Evolutionary conservation across 768 basidiomycete species (phyloP).

Genomic region (Pisolithus marmoratus): DNA sequence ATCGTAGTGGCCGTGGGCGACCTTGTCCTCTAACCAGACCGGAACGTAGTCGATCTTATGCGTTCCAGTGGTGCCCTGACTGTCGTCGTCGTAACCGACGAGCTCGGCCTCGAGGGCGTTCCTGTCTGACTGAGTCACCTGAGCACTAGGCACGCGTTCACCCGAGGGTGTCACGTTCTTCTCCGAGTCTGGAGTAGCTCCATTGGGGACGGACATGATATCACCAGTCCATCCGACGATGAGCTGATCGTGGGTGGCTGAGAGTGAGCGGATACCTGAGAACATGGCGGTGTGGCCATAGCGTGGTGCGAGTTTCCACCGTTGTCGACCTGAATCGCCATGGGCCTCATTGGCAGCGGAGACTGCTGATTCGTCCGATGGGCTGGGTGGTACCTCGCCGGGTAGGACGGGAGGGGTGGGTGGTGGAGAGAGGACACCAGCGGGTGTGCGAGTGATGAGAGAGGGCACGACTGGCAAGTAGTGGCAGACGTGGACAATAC

Average conservation of each 20-base stretch:
- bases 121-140: conserved; percentile 58
- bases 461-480: conserved; percentile 78
- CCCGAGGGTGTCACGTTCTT: conserved; percentile 6
- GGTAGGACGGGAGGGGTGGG: conserved; percentile 65
- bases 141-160: conserved; percentile 40
- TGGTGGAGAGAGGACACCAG: conserved; percentile 66
- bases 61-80: conserved; percentile 23
- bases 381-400: conserved; percentile 41
- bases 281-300: conserved; percentile 96
- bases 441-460: conserved; percentile 36
- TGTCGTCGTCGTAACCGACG: conserved; percentile 40
- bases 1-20: conserved; percentile 92
- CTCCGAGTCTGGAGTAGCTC: conserved; percentile 23
- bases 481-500: conserved; percentile 90
- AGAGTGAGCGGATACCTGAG: conserved; percentile 82
- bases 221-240: conserved; percentile 95
- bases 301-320: conserved; percentile 74
- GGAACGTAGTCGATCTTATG: conserved; percentile 73
- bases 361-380: conserved; percentile 12
- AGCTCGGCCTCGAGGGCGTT: conserved; percentile 62
- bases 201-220: conserved; percentile 46
- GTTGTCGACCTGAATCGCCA: conserved; percentile 16
- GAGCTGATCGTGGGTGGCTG: conserved; percentile 81
- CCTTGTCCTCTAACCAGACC: conserved; percentile 85
- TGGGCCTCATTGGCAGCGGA: background rate